Evolutionary conservation across 2,329 filamentous ascomycete species (phyloP).

Genomic region (Paecilomyces sp.): DNA sequence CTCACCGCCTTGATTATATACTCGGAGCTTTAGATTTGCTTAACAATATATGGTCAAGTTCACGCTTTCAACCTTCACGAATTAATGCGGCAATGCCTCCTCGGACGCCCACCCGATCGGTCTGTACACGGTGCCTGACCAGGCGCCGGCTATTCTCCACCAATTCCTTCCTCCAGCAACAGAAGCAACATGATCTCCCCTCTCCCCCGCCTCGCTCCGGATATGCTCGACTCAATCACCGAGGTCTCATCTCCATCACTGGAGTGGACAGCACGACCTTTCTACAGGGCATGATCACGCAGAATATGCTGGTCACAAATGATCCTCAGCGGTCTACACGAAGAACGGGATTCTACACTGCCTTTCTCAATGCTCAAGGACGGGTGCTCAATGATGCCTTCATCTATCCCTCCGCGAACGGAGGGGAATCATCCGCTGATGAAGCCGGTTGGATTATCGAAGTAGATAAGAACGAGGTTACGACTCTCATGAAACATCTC

Average conservation of each 20-base stretch:
- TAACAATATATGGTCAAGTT: slow-evolving; percentile 10
- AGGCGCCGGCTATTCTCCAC: slow-evolving; percentile 24
- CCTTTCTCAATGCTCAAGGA: slow-evolving; percentile 79
- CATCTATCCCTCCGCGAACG: slow-evolving; percentile 59
- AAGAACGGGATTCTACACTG: slow-evolving; percentile 62
- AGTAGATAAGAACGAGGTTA: slow-evolving; percentile 63
- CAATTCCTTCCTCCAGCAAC: slow-evolving; percentile 11
- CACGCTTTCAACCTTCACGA: not conserved
- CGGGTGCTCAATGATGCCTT: slow-evolving; percentile 85
- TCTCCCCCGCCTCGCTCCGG: slow-evolving; percentile 35
- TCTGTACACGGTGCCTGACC: slow-evolving; percentile 23
- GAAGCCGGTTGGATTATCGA: slow-evolving; percentile 65
- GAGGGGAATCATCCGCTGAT: slow-evolving; percentile 5
- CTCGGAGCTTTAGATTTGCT: slow-evolving; percentile 13
- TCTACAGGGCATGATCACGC: slow-evolving; percentile 80
- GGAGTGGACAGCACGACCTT: slow-evolving; percentile 76
- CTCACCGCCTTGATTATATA: slow-evolving; percentile 12
- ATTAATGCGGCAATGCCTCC: slow-evolving; percentile 22
- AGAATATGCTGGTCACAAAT: slow-evolving; percentile 51
- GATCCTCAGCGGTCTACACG: slow-evolving; percentile 28
- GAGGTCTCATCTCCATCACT: slow-evolving; percentile 69
- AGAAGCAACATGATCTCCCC: slow-evolving; percentile 16
- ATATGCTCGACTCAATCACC: slow-evolving; percentile 55
- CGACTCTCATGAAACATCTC: slow-evolving; percentile 61
- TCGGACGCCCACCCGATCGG: slow-evolving; percentile 12